Conservation (phyloP, 257 asterid genomes). For the Scutellaria minor region DNA sequence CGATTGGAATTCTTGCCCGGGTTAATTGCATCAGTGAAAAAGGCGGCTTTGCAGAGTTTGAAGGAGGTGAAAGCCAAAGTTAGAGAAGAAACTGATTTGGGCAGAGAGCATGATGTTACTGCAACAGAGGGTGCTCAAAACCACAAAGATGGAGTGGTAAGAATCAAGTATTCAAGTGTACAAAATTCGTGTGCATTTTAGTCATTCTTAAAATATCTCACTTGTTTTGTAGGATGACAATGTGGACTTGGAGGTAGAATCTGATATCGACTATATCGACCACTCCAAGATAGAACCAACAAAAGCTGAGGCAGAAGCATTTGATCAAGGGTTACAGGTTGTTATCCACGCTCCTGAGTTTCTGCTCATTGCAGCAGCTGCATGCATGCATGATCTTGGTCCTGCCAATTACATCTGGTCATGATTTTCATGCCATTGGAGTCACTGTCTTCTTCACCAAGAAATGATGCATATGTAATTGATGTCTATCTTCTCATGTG, state of each 20-base stretch:
- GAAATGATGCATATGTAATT: constrained; percentile 10
- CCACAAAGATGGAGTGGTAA: constrained; percentile 67
- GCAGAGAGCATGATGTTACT: constrained; percentile 38
- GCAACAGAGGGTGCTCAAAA: constrained; percentile 52
- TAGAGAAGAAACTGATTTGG: constrained; percentile 46
- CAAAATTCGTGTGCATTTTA: background rate
- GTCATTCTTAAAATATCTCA: constrained; percentile 26
- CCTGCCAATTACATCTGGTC: constrained; percentile 5
- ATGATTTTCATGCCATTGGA: constrained; percentile 22
- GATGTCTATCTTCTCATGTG: constrained; percentile 9
- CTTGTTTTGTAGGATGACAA: constrained; percentile 58
- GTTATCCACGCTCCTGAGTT: constrained; percentile 22
- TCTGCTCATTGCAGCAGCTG: constrained; percentile 5
- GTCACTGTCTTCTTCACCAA: background rate
- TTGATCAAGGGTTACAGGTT: constrained; percentile 95
- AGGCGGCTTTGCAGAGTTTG: constrained; percentile 60
- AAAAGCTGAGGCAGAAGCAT: constrained; percentile 93
- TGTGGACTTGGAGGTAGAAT: constrained; percentile 70
- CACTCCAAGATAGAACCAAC: constrained; percentile 83
- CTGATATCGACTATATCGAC: constrained; percentile 65
- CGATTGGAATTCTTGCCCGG: constrained; percentile 67
- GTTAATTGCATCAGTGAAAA: constrained; percentile 67
- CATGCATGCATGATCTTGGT: constrained; percentile 11
- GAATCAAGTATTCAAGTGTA: constrained; percentile 25
- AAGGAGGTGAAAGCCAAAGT: constrained; percentile 66